Evolutionary conservation across 345 rosid genomes (phyloP).

Genomic region (Clausena lansium): DNA sequence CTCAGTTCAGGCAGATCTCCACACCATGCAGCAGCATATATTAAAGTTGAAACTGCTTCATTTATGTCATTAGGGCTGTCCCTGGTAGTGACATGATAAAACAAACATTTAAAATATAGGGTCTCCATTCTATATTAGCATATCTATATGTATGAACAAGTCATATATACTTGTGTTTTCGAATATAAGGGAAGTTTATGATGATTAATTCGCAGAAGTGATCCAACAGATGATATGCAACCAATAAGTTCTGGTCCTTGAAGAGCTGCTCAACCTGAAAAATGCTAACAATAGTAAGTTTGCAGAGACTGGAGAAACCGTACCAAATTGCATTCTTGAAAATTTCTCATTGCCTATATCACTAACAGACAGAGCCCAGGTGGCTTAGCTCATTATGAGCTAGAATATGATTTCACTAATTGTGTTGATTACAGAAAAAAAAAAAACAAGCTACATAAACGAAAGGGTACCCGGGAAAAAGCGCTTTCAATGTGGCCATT

Average conservation of each 20-base stretch:
- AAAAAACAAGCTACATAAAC: not conserved
- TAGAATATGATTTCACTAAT: not conserved
- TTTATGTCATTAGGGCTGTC: constrained; percentile 25
- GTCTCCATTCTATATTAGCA: not conserved
- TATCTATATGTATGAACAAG: not conserved
- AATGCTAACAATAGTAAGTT: not conserved
- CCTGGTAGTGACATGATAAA: constrained; percentile 18
- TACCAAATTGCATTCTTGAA: not conserved
- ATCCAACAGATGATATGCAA: constrained; percentile 27
- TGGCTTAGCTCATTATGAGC: not conserved
- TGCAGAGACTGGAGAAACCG: not conserved
- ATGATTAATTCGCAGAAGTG: constrained; percentile 27
- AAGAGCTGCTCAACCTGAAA: constrained; percentile 27
- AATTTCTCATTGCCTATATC: not conserved
- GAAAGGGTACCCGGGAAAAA: constrained; percentile 13
- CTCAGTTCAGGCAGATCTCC: constrained; percentile 37
- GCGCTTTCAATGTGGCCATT: constrained; percentile 14
- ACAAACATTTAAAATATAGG: not conserved
- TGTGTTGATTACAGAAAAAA: not conserved
- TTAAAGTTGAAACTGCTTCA: constrained; percentile 37
- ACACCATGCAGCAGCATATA: constrained; percentile 29
- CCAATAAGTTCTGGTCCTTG: constrained; percentile 22
- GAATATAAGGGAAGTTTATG: constrained; percentile 20
- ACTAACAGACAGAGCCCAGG: not conserved
- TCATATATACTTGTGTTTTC: constrained; percentile 27